Base-by-base conservation (phyloP, 306 rosid species). In the Quercus suber region DNA sequence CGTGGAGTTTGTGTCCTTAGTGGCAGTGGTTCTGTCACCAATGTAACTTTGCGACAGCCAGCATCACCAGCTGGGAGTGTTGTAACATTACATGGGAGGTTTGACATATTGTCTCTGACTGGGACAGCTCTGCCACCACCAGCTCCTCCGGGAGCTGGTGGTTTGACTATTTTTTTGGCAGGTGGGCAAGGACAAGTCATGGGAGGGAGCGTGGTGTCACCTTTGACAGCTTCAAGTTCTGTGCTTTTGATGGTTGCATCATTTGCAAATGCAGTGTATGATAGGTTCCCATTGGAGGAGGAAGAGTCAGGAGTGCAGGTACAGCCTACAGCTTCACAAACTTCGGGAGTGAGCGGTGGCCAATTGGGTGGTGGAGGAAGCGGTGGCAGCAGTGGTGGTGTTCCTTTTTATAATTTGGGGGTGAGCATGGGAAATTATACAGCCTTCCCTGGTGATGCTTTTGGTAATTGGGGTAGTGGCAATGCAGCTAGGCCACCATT, bases 41-140 rank as follows among this genome's bases (percentile, higher is more conserved):
- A 85, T 45, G 86, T 82, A 52, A 79, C 52, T 28, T 33, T 85
- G 56, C 81, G 86, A 10, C 88, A 85, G 77, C 86, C 88, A 33
- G 33, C 74, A 0, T 12, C 80, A 4, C 73, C 79, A n/a, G 19
- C 74, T 0, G 82, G 86, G 17, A 43, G 79, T 19, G 79, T 58
- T 1, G 21, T 79, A 31, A 75, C 77, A 3, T 77, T 85, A 7
- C 86, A 79, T 31, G 86, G 86, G 1, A 41, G 81, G 71, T 85
- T 82, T 12, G 88, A 85, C 77, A 85, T 85, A 41, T 52, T 85
- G 2, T 79, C 88, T 23, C 51, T 85, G 12, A 82, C 81, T 2
- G 88, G 88, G 17, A 82, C 88, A 10, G 74, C 74, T 9, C 59
- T 85, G 59, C 88, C 88, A 1, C 86, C 88, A 2, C 88, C 88